A percentile compares a stretch with the other conserved stretches of the same genome.
phyloP scores from a whole-genome alignment of 345 rosid genomes.

The Zanthoxylum bungeanum region DNA sequence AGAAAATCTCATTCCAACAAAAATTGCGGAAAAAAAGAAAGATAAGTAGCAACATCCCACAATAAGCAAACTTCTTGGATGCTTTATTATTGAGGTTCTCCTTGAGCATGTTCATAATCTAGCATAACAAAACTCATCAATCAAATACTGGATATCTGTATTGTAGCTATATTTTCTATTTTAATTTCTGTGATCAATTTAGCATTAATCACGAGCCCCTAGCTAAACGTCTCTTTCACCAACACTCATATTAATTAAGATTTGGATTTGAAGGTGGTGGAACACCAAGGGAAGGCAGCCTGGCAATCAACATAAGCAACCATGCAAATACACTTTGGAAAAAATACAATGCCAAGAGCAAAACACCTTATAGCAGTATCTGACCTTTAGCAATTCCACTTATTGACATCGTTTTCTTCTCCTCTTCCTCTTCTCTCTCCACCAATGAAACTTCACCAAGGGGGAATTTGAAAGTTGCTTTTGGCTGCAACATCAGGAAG shows the following conservation, averaged over 20 bases:
- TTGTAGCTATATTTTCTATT: no score
- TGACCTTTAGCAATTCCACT: slow-evolving; percentile 64
- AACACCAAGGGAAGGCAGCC: neutral
- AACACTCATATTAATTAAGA: neutral
- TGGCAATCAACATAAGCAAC: neutral
- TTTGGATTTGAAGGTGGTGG: neutral
- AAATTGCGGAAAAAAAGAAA: neutral
- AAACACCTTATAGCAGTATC: slow-evolving; percentile 73
- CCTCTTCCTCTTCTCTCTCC: slow-evolving; percentile 71
- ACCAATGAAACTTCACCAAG: slow-evolving; percentile 73
- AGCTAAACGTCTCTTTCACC: neutral
- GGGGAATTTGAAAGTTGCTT: slow-evolving; percentile 85
- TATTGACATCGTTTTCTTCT: slow-evolving; percentile 43
- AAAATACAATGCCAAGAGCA: no score
- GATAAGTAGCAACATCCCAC: neutral
- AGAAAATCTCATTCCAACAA: neutral
- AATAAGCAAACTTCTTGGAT: neutral
- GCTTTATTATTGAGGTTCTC: neutral
- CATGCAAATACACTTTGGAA: no score
- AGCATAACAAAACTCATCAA: neutral
- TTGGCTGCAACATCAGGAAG: slow-evolving; percentile 54
- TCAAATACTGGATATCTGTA: neutral
- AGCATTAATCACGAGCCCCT: no score
- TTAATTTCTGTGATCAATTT: no score
- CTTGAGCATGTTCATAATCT: neutral